phyloP scores from a whole-genome alignment of 768 basidiomycete species.

The Cystofilobasidium ferigula region DNA sequence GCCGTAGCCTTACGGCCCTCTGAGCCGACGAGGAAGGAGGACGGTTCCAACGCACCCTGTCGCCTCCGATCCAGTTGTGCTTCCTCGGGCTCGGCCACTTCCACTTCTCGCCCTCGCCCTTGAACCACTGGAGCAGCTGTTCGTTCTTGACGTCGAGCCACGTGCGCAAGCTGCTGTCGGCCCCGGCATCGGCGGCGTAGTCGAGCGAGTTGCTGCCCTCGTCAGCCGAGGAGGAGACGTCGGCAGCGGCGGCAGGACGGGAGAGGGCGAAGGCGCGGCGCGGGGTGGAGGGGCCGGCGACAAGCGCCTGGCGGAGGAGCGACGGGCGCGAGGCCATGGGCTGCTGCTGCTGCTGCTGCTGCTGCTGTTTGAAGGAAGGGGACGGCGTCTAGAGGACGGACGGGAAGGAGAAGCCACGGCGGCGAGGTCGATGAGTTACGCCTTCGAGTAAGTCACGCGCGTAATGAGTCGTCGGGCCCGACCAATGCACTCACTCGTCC shows the following conservation, averaged over 20 bases:
- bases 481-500: too few relatives aligned
- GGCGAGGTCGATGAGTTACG: too few relatives aligned
- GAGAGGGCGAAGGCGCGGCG: background rate
- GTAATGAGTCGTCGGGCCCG: too few relatives aligned
- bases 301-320: background rate
- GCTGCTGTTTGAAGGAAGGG: too few relatives aligned
- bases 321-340: background rate
- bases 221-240: background rate
- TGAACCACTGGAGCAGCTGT: background rate
- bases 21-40: background rate
- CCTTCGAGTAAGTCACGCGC: too few relatives aligned
- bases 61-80: constrained; percentile 24
- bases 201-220: background rate
- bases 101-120: constrained; percentile 4
- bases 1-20: background rate
- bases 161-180: background rate
- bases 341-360: too few relatives aligned
- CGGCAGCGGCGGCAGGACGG: background rate
- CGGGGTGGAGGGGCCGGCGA: background rate
- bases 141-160: constrained; percentile 4
- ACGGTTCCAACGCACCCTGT: constrained; percentile 22
- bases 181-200: background rate
- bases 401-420: too few relatives aligned
- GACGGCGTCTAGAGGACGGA: too few relatives aligned
- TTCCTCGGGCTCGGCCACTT: constrained; percentile 17